Evolutionary conservation across 2,329 filamentous ascomycete species (phyloP), one percentile per base, ranked within the genome.

Genomic region (Neopestalotiopsis rosae): DNA sequence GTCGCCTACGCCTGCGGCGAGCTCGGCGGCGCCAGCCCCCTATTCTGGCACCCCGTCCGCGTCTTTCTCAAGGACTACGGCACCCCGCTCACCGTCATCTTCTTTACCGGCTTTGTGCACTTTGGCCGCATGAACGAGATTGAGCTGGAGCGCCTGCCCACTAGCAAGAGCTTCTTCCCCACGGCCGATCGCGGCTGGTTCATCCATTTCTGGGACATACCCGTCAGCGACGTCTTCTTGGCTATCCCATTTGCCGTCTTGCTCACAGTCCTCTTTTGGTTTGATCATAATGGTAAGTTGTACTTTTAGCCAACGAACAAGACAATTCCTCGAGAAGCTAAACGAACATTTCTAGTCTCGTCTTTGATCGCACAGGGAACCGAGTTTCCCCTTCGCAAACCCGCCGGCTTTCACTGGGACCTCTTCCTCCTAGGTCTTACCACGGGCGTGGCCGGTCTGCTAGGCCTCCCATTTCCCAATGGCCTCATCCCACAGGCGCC

Each of bases 61-160:
- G 90, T 95, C 71, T 97, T 97, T 74, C 86, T 97, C 72, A 94
- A 96, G 77, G 94, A 97, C 79, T 97, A 97, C 77, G 94, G 94
- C 66, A 97, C 94, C 0, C 94, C 94, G 0, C 82, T 95, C 70
- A 94, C 92, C 0, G 88, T 95, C 67, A 83, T 97, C 70, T 97
- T 97, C 84, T 97, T 97, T 79, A 94, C 94, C 0, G 94, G 94
- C 0, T 97, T 97, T 75, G 91, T 96, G 1, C 92, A 96, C 79
- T 89, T 97, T 71, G 94, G 94, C 7, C 91, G 92, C 74, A 95
- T 97, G 92, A 82, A 82, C n/a, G 81, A 86, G 56, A 87, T 97
- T 1, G 78, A 89, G 24, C 82, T 97, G 10, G 88, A 92, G 71
- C 90, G 87, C 9, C 84, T 97, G 34, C 94, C 94, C 0, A 95